Evolutionary conservation across 2,329 filamentous ascomycete species (phyloP).

Genomic region (Colletotrichum tropicicola): DNA sequence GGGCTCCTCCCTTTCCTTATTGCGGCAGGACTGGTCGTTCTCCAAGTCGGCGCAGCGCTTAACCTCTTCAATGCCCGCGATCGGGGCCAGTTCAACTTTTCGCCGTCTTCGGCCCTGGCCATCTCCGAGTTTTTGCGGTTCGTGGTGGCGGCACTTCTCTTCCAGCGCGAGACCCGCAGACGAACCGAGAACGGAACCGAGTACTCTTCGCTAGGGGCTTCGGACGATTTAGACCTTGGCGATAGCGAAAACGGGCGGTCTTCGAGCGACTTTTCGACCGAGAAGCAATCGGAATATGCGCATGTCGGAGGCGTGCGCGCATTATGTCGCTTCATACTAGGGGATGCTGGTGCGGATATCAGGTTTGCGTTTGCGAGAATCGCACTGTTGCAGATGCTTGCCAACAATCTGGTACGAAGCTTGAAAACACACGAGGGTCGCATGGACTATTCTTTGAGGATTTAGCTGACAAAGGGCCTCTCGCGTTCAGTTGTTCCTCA

Average conservation of each 20-base stretch:
- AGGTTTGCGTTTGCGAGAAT: conserved; percentile 39
- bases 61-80: conserved; percentile 40
- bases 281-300: not conserved
- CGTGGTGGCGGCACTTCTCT: conserved; percentile 38
- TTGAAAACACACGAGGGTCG: no score
- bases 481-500: conserved; percentile 37
- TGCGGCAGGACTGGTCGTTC: conserved; percentile 42
- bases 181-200: conserved; percentile 12
- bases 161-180: conserved; percentile 33
- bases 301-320: not conserved
- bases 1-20: conserved; percentile 34
- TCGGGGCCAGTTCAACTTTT: conserved; percentile 37
- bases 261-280: not conserved
- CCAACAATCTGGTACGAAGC: conserved; percentile 40
- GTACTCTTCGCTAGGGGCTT: conserved; percentile 13
- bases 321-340: conserved; percentile 29
- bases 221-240: conserved; percentile 22
- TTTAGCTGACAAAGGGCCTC: not conserved
- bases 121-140: conserved; percentile 41
- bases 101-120: conserved; percentile 39
- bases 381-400: conserved; percentile 42
- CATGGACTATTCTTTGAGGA: not conserved
- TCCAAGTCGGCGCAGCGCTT: conserved; percentile 43
- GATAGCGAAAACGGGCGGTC: not conserved
- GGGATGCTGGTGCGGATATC: conserved; percentile 35